Base-by-base conservation (phyloP, 1,284 basidiomycete genomes). In the Ustilago cynodontis region DNA sequence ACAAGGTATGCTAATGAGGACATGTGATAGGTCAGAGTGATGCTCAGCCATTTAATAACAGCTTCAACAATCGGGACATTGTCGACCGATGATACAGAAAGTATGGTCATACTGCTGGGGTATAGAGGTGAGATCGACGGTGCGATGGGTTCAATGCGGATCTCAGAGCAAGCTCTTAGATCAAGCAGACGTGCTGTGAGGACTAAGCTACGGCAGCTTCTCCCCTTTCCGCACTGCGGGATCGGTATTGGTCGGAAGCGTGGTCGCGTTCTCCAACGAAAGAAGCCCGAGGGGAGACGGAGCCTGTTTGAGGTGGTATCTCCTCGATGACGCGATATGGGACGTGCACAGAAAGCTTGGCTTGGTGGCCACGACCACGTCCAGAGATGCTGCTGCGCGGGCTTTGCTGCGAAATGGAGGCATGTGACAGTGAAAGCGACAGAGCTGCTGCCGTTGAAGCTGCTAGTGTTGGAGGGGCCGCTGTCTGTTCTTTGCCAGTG, bases 361-460 rank as follows among this genome's bases (percentile, higher is more conserved):
- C 29, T 41, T 55, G 59, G n/a, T 64, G 59, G 7, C 55, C 59
- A 14, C 66, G 62, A 0, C 65, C 59, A 20, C 66, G 66, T 20
- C 62, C 66, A 18, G 71, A 69, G 45, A 74, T 69, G 71, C 66
- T 74, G 66, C 29, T 69, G 55, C 66, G 66, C 20, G 71, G 71
- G 58, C 71, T 74, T 33, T 57, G 58, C 18, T 55, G 45, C 28
- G 69, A 73, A n/a, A 68, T 35, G 2, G 62, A 50, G 37, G 63
- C 55, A 26, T 62, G 59, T 20, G 62, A 43, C 10, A 65, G 63
- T 24, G 65, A 56, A 3, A 55, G 39, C 11, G 64, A 51, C 18
- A 63, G 31, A 5, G 71, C 26, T 3, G 41, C 52, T 31, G 64
- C 37, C 2, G 39, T n/a, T 24, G 59, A 28, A 14, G 56, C 33